Base-by-base conservation (phyloP, 345 rosid species). In the Kernera saxatilis region DNA sequence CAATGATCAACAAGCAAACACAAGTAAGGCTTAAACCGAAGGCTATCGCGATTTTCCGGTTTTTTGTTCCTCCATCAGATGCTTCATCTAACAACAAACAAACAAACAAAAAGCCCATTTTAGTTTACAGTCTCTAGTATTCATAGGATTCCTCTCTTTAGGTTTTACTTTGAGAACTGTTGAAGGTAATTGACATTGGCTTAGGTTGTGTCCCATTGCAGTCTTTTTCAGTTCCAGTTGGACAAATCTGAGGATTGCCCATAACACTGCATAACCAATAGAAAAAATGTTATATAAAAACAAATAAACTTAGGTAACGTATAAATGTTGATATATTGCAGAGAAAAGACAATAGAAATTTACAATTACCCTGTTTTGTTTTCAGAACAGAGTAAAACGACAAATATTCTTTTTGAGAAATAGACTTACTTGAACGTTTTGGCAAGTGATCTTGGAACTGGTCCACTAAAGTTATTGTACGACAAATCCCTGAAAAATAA, bases 221-320 rank as follows among this genome's bases (percentile, higher is more conserved):
- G 50, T 87, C 84, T 75, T 84, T 68, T 74, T 82, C 89, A 37
- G 79, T 74, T 74, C 86, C 84, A 0, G 74, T 70, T 19, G 82
- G 74, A 77, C 99, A 94, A 71, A 94, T 86, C 86, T 78, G 70
- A 44, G 95, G 84, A 70, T 94, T 91, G n/a, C 97, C 99, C 52
- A 82, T 78, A 29, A 89, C 83, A 81, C 97, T 94, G 86, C 67
- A 55, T 51, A 12, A 30, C 10, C 56, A 57, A 26, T 39, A 10
- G 12, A 51, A 10, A 10, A 43, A 44, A 17, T 29, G 36, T 15
- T 53, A 44, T 39, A 62, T 46, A 19, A 60, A 48, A 29, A 44
- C 17, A n/a, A n/a, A n/a, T n/a, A n/a, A n/a, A n/a, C n/a, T n/a
- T 44, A 21, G 3, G 46, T 53, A 54, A 32, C 48, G 70, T 76